Percentiles rank a stretch among this genome's conserved stretches.
phyloP scores from a whole-genome alignment of 1,284 basidiomycete genomes.

The Ustilago nuda region DNA sequence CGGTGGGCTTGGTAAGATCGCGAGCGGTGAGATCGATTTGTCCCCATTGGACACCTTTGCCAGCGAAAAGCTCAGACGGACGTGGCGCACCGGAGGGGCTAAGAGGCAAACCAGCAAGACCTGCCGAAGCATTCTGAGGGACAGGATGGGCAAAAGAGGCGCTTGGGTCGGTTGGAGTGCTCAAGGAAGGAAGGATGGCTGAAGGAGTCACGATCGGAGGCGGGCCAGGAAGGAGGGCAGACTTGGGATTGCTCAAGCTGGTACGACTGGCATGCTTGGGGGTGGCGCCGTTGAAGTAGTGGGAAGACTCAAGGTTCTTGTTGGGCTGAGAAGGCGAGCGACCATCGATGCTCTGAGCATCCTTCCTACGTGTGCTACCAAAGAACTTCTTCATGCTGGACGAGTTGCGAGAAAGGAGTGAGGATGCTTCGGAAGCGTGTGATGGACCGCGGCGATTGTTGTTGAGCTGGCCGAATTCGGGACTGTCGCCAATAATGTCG shows the following conservation, averaged over 20 bases:
- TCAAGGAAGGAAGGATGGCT: slow-evolving; percentile 26
- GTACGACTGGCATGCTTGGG: slow-evolving; percentile 27
- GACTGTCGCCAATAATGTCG: slow-evolving; percentile 43
- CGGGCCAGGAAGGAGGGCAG: slow-evolving; percentile 7
- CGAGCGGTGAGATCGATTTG: slow-evolving; percentile 51
- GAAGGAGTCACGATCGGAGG: slow-evolving; percentile 32
- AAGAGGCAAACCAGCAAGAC: slow-evolving; percentile 14
- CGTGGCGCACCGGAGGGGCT: slow-evolving; percentile 20
- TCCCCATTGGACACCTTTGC: slow-evolving; percentile 63
- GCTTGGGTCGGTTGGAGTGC: slow-evolving; percentile 19
- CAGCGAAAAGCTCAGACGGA: slow-evolving; percentile 61
- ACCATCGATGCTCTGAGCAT: slow-evolving; percentile 38
- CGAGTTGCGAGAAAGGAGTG: slow-evolving; percentile 42
- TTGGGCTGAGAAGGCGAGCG: slow-evolving; percentile 12
- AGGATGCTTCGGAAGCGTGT: slow-evolving; percentile 39
- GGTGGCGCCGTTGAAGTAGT: slow-evolving; percentile 24
- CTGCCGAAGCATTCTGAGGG: slow-evolving; percentile 16
- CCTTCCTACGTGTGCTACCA: slow-evolving; percentile 46
- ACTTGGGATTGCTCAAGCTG: slow-evolving; percentile 24
- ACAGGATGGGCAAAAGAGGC: slow-evolving; percentile 29
- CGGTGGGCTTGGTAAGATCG: slow-evolving; percentile 27
- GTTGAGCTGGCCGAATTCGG: slow-evolving; percentile 33
- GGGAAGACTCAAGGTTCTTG: slow-evolving; percentile 10
- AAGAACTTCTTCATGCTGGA: slow-evolving; percentile 54
- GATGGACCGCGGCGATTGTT: slow-evolving; percentile 22